Evolutionary conservation across 2,329 filamentous ascomycete genomes (phyloP), one percentile per base, ranked within the genome.

Genomic region (Fusarium sp.): DNA sequence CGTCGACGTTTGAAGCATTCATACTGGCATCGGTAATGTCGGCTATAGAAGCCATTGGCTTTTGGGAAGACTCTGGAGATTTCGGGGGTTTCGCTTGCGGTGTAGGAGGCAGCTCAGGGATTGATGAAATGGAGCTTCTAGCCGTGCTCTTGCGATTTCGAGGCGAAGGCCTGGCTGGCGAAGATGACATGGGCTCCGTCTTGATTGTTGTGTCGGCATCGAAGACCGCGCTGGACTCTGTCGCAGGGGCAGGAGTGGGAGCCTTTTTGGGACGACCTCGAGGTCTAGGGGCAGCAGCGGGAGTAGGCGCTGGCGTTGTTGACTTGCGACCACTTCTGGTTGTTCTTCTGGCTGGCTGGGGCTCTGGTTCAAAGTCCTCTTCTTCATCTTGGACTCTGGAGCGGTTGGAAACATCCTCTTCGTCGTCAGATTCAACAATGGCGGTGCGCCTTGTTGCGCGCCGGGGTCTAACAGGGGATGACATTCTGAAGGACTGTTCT

Each of bases 341-440:
- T 55, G 87, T 84, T 65, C 90, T 87, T 69, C 86, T 84, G 63
- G 84, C 87, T 48, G 82, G 84, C 63, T 87, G 83, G 2, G 91
- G 87, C 49, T 91, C 91, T 4, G 93, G 93, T 46, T 91, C 92
- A 75, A 94, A 96, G 51, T 97, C 93, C 51, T 94, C 85, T 10
- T 91, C 88, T 5, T 91, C 88, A 28, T 91, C 86, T 18, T 88
- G 84, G 63, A 76, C 78, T 46, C 72, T 82, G 54, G 87, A 85
- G 75, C 88, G 84, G 67, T 86, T 83, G 73, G 87, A 83, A 41
- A 85, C 80, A 57, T 88, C 84, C 69, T 92, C 89, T 59, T 93
- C 92, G 62, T 97, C 93, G 43, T 95, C 93, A 11, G 90, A 93
- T 71, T 97, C 93, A 63, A 94, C 83, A 49, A 97, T 86, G 53